These are phyloP conservation scores for Leishmania major DNA, from an alignment of 208 protist species.

Conservation along the genomic window DNA sequence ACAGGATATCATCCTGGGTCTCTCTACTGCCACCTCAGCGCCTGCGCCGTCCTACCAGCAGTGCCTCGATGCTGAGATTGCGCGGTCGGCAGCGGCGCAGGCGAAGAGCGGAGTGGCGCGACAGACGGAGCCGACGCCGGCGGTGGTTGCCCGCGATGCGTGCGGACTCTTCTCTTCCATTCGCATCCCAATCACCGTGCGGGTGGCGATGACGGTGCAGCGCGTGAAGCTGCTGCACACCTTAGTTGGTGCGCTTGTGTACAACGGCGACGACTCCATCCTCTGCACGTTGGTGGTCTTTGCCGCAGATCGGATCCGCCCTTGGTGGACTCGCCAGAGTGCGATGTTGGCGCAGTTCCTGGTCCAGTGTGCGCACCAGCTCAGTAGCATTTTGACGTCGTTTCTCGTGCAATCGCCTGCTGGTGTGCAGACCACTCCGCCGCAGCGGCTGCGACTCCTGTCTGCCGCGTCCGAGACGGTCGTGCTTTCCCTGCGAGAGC, in stretches of 20 bases:
- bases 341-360: conserved; percentile 21
- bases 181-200: conserved; percentile 15
- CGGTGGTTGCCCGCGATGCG: not conserved
- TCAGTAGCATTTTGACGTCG: not conserved
- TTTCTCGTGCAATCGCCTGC: not conserved
- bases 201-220: conserved; percentile 31
- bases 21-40: not conserved
- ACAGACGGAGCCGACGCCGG: not conserved
- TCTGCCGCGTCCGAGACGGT: not conserved
- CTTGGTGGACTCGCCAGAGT: conserved; percentile 28
- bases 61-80: conserved; percentile 14
- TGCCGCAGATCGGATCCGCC: conserved; percentile 2
- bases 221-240: conserved; percentile 29
- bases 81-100: conserved; percentile 1
- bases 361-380: conserved; percentile 11
- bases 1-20: conserved; percentile 14
- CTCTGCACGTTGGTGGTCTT: conserved; percentile 2
- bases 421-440: not conserved
- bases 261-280: conserved; percentile 20
- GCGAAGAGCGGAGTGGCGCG: not conserved
- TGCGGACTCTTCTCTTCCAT: conserved; percentile 3
- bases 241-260: conserved; percentile 5
- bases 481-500: not conserved
- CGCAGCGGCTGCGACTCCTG: not conserved
- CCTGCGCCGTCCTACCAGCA: conserved; percentile 9